Base-by-base conservation (phyloP, 352 stramenopile species). In the Pythium aquatile region DNA sequence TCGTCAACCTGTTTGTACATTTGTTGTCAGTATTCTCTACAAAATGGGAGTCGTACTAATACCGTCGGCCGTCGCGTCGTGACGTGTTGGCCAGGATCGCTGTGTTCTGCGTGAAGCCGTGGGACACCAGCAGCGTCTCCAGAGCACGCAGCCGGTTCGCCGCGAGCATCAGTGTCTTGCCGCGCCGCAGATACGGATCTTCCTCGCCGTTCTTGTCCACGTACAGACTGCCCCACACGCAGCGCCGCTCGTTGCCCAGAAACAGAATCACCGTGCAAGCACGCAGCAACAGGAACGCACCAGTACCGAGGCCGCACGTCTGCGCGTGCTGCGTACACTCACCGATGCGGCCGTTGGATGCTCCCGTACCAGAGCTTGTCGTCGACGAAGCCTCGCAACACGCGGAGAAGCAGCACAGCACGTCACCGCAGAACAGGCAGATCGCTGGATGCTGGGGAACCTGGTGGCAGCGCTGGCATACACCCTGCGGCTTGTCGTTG, bases 201-300 rank as follows among this genome's bases (percentile, higher is more conserved):
- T 94, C 85, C 74, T 94, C 85, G 53, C 82, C 83, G 55, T 94
- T 94, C 67, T 88, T 89, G 75, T 94, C 85, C 33, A 94, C 77
- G 63, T 94, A 93, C 35, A 94, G 62, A 67, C 80, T 91, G 17
- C 83, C 85, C 83, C 85, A 94, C 14, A 94, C 83, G 47, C 85
- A 93, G 42, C 85, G 82, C 2, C 83, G 73, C 66, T 90, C 82
- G 55, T 93, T 90, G 6, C 85, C 85, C 42, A 94, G 60, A 32
- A 94, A 90, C n/a, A 94, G 65, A 35, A 94, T 83, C 58, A 94
- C 85, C 3, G 85, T 93, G 51, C 85, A 94, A 13, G 85, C 85
- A 28, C 83, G 80, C 46, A 94, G 65, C 33, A 94, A 58, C 46
- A 94, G 62, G 53, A 90, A 91, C 6, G 78, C 81, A 5, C 83